Base-by-base conservation (phyloP, 345 rosid species). In the Triadica sebifera region DNA sequence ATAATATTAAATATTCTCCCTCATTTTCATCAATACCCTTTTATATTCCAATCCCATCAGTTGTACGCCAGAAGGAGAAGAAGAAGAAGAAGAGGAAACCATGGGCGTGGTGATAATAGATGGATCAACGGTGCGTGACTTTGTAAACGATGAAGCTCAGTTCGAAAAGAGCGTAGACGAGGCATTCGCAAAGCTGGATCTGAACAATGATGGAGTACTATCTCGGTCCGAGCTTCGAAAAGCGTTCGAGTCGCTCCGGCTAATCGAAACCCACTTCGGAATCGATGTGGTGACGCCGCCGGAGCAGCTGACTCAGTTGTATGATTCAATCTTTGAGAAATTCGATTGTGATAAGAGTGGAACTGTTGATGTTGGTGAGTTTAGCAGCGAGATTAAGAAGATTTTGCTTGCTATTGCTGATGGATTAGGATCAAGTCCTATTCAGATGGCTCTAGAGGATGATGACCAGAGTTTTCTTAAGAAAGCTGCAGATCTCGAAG, bases 401-500 rank as follows among this genome's bases (percentile, higher is more conserved):
- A 89, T 91, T 51, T 69, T 89, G 89, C 85, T 91, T 2, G 96
- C 93, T 7, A 87, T 91, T 39, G 93, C 93, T 3, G 96, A 91
- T 15, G 96, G 96, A 0, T 67, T 91, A 4, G 96, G 96, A 0
- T 80, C 85, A 7, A 76, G 66, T 71, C 96, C 96, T 41, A 89
- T 91, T 13, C 89, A 85, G 77, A 91, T 91, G 96, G 92, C 69
- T 34, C 78, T 91, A 0, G 92, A 86, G 65, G 92, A 89, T 39
- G 87, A 74, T 58, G 85, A 81, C 13, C 81, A 74, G 46, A 84
- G 82, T 76, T 82, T 89, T 2, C 76, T 91, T 77, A 86, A 85
- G 69, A 73, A 83, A 47, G 93, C 96, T 20, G 93, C 92, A n/a
- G 92, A 91, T 82, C 82, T 89, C n/a, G 93, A 91, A 83, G 92